A percentile compares a stretch with the other conserved stretches of the same genome.
These are phyloP conservation scores for Tetrapisispora arboricola DNA, from an alignment of 805 yeast species.

Conservation along the genomic window DNA sequence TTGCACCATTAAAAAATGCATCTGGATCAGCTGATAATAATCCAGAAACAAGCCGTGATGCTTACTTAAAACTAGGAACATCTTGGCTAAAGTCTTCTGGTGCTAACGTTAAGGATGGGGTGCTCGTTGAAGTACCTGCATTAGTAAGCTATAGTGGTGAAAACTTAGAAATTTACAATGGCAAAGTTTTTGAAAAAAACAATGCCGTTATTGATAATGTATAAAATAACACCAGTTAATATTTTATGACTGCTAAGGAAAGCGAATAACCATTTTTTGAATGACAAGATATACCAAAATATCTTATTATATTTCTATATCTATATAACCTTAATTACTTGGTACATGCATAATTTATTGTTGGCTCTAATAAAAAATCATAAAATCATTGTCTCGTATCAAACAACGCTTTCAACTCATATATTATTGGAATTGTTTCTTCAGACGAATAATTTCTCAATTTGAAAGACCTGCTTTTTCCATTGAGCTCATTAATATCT, in stretches of 20 bases:
- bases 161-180: conserved; percentile 48
- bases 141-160: conserved; percentile 68
- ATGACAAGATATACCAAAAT: no score
- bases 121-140: conserved; percentile 68
- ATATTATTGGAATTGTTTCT: conserved; percentile 25
- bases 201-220: not conserved
- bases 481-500: not conserved
- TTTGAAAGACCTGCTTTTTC: conserved; percentile 15
- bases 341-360: no score
- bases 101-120: conserved; percentile 41
- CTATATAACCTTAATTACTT: no score
- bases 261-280: no score
- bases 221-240: no score
- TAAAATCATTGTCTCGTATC: conserved; percentile 3
- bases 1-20: conserved; percentile 89
- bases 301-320: no score
- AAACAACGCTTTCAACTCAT: conserved; percentile 20
- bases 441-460: conserved; percentile 15
- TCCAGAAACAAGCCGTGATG: conserved; percentile 67
- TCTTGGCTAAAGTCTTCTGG: conserved; percentile 67
- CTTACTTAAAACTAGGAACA: conserved; percentile 56
- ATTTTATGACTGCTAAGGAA: no score
- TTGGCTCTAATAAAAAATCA: no score
- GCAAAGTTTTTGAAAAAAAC: conserved; percentile 29
- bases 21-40: conserved; percentile 74